These are phyloP conservation scores for Chlorella sp. DNA, from an alignment of 139 green algal genomes.

Conservation along the genomic window DNA sequence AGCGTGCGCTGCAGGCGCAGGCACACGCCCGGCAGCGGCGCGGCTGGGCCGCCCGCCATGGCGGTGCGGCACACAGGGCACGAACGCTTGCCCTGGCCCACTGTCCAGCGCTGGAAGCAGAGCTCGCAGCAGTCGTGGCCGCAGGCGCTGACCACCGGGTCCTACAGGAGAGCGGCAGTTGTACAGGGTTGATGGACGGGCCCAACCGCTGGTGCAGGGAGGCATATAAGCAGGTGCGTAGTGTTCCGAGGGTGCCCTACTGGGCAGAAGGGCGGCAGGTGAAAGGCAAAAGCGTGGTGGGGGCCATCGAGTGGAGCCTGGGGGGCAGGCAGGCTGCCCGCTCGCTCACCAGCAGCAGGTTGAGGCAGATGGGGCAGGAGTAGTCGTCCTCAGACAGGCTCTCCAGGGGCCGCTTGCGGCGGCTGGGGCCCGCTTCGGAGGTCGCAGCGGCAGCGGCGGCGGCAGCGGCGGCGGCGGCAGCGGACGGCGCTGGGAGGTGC, in stretches of 20 bases:
- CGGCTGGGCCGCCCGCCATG: neutral
- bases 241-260: too few species aligned
- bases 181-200: too few species aligned
- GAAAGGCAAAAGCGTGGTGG: too few species aligned
- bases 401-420: neutral
- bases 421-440: neutral
- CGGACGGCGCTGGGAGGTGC: neutral
- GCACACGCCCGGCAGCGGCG: conserved; percentile 1
- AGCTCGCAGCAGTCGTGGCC: conserved; percentile 12
- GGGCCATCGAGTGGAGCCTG: too few species aligned
- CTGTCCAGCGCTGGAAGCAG: conserved; percentile 5
- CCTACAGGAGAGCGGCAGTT: too few species aligned
- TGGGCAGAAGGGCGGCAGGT: too few species aligned
- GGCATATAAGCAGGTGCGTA: too few species aligned
- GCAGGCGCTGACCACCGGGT: conserved; percentile 1
- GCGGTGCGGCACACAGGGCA: conserved; percentile 19
- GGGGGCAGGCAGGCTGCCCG: too few species aligned
- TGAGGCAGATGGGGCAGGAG: conserved; percentile 7
- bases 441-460: neutral
- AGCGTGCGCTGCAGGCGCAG: conserved; percentile 11
- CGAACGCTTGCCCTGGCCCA: neutral
- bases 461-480: neutral
- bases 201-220: too few species aligned
- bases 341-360: neutral
- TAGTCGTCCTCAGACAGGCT: neutral